These are phyloP conservation scores for Phytophthora foliorum DNA, from an alignment of 352 stramenopile species.

Conservation along the genomic window DNA sequence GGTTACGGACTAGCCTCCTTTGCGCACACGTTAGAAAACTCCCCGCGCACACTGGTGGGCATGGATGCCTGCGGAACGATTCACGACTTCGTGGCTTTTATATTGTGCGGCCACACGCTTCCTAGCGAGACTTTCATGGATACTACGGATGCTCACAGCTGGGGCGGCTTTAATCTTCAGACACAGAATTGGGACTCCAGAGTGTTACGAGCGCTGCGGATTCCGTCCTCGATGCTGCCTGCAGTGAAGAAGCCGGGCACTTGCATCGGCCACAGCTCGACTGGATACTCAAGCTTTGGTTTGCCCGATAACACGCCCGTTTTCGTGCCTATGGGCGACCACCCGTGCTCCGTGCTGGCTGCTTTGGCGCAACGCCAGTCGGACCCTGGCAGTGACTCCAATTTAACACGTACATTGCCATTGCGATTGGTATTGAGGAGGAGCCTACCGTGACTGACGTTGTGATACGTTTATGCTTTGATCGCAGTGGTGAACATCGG, in stretches of 20 bases:
- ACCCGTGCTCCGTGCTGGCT: slow-evolving; percentile 78
- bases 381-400: slow-evolving; percentile 32
- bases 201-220: slow-evolving; percentile 59
- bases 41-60: slow-evolving; percentile 39
- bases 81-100: slow-evolving; percentile 80
- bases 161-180: slow-evolving; percentile 66
- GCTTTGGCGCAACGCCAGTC: slow-evolving; percentile 48
- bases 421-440: neutral
- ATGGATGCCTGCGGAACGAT: slow-evolving; percentile 87
- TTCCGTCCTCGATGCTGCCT: slow-evolving; percentile 72
- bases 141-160: slow-evolving; percentile 81
- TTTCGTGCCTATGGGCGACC: slow-evolving; percentile 80
- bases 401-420: slow-evolving; percentile 52
- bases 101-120: slow-evolving; percentile 66
- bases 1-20: slow-evolving; percentile 82
- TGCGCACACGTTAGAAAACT: slow-evolving; percentile 57
- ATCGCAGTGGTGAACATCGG: slow-evolving; percentile 82
- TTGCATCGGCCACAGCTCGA: slow-evolving; percentile 50
- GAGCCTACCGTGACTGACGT: slow-evolving; percentile 10
- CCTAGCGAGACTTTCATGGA: slow-evolving; percentile 65
- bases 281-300: slow-evolving; percentile 32
- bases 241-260: slow-evolving; percentile 59
- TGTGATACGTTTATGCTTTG: slow-evolving; percentile 15
- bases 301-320: slow-evolving; percentile 52
- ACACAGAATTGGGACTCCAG: slow-evolving; percentile 55